These are phyloP conservation scores for Pseudogymnoascus sp. DNA, from an alignment of 2,329 filamentous ascomycete species.

Conservation along the genomic window DNA sequence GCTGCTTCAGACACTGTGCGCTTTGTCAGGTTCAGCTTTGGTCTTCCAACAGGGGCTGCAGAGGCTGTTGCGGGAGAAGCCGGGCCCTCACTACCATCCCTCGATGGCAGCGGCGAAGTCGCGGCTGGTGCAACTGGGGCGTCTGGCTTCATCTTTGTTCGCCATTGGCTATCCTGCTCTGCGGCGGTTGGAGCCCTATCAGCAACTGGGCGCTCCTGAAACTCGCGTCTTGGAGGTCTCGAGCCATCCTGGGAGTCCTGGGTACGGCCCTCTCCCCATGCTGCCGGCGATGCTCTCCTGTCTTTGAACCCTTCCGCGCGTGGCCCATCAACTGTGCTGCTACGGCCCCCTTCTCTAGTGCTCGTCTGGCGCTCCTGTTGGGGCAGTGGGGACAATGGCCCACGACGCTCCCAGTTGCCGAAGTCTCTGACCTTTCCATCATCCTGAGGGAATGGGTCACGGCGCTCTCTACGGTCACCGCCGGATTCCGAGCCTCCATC, in stretches of 20 bases:
- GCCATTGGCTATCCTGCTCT: conserved; percentile 91
- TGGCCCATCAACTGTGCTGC: conserved; percentile 51
- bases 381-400: conserved; percentile 69
- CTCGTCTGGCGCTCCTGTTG: conserved; percentile 41
- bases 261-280: conserved; percentile 60
- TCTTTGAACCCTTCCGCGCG: conserved; percentile 50
- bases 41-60: conserved; percentile 55
- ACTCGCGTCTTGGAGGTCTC: conserved; percentile 69
- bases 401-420: conserved; percentile 89
- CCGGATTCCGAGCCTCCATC: conserved; percentile 44
- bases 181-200: conserved; percentile 76
- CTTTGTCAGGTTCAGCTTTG: conserved; percentile 81
- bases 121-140: conserved; percentile 30
- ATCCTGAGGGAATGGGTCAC: conserved; percentile 56
- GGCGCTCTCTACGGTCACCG: conserved; percentile 57
- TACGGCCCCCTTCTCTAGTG: conserved; percentile 49
- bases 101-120: conserved; percentile 57
- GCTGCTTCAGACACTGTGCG: conserved; percentile 73
- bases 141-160: conserved; percentile 84
- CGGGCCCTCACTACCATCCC: conserved; percentile 66
- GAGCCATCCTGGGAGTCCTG: conserved; percentile 55
- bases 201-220: conserved; percentile 55
- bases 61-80: conserved; percentile 56
- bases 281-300: conserved; percentile 61
- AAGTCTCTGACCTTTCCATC: conserved; percentile 76